Base-by-base conservation (phyloP, 164 flowering plant genomes). In the Nelumbo lutea region DNA sequence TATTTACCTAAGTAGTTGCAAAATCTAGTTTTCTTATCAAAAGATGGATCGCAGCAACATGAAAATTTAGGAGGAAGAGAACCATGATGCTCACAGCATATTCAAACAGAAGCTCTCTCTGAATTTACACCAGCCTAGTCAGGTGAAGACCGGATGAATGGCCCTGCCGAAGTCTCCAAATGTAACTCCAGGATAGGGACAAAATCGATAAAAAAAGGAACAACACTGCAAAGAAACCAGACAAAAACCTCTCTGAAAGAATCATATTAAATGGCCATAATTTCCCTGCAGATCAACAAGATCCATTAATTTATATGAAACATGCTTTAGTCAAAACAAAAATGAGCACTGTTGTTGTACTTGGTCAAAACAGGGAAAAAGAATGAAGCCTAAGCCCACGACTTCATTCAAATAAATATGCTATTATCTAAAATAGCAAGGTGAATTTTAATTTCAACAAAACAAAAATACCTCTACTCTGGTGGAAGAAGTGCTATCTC, bases 401-500 rank as follows among this genome's bases (percentile, higher is more conserved):
- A 53, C 57, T 53, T 13, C 14, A 15, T 10, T 53, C 57, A 11
- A 53, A 3, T 2, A 10, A 7, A 53, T 10, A 53, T 53, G 4
- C 57, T 53, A 2, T 53, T 53, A 10, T 13, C 14, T 11, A 53
- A 15, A 11, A 53, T 2, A 11, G 14, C 11, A 1, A 11, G 14
- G 15, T 9, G 15, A 53, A 53, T 14, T 11, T 9, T 13, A 11
- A 11, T 53, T 11, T 11, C 40, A 39, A 39, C 2, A 13, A 38
- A 56, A n/a, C 9, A 57, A 9, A 52, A 68, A 46, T 64, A 65
- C 48, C 70, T 65, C 64, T 76, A 77, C 42, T 69, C 77, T 5
- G 65, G 64, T 9, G 96, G 88, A 65, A 93, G 91, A 72, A 96
- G 91, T 4, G 99, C 80, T 46, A 96, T 88, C 83, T 96, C 99